A percentile compares a stretch with the other conserved stretches of the same genome.
These are phyloP conservation scores for Cutaneotrichosporon cutaneum DNA, from an alignment of 1,284 basidiomycete genomes.

Conservation along the genomic window DNA sequence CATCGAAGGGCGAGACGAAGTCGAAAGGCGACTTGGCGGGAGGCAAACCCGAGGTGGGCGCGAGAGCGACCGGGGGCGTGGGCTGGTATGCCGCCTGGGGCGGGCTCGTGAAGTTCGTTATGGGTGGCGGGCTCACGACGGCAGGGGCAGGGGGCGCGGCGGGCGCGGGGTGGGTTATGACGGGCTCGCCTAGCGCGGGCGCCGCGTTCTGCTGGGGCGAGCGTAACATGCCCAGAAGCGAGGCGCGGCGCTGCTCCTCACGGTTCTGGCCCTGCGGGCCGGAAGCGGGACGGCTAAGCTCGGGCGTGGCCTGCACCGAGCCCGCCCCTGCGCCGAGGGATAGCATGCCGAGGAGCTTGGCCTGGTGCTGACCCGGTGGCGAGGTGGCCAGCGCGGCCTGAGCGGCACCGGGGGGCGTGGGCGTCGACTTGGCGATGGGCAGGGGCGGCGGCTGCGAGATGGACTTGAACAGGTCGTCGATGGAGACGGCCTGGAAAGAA, in stretches of 20 bases:
- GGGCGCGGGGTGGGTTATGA: constrained; percentile 17
- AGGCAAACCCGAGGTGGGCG: background rate
- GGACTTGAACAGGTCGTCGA: constrained; percentile 44
- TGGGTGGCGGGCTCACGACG: background rate
- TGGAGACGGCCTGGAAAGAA: constrained; percentile 34
- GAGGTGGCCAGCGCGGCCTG: background rate
- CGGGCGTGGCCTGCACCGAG: constrained; percentile 11
- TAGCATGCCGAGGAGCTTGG: constrained; percentile 28
- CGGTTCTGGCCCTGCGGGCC: constrained; percentile 6
- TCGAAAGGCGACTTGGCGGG: constrained; percentile 40
- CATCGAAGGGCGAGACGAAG: constrained; percentile 50
- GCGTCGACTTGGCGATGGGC: background rate
- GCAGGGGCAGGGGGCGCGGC: background rate
- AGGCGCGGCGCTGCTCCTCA: constrained; percentile 15
- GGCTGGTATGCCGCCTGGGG: background rate
- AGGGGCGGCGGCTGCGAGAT: constrained; percentile 19
- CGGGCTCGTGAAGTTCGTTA: background rate
- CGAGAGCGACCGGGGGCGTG: background rate
- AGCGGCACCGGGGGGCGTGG: constrained; percentile 1
- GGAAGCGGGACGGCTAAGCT: constrained; percentile 14
- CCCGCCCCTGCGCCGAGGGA: constrained; percentile 9
- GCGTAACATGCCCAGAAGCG: constrained; percentile 19
- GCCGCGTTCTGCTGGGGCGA: background rate
- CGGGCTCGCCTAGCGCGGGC: constrained; percentile 13
- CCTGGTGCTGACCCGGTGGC: constrained; percentile 18